phyloP scores from a whole-genome alignment of 1,284 basidiomycete species.

The Boletus semigastroideus region DNA sequence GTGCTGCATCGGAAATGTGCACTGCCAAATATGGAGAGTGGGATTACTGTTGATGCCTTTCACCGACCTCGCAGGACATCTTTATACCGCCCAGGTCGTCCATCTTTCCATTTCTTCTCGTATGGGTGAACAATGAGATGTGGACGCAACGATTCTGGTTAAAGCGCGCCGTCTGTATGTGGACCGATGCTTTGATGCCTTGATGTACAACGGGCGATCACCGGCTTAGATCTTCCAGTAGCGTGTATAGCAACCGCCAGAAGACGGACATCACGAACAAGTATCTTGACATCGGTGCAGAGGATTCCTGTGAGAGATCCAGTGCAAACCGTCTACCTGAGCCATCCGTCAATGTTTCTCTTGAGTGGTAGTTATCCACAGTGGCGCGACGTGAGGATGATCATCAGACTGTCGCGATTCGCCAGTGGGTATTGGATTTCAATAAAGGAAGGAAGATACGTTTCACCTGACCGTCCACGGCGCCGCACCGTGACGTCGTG shows the following conservation, averaged over 20 bases:
- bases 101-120: not conserved
- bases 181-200: not conserved
- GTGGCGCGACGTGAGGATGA: not conserved
- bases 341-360: not conserved
- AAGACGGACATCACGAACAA: not conserved
- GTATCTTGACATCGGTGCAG: not conserved
- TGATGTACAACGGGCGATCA: not conserved
- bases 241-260: no score
- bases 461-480: not conserved
- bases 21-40: not conserved
- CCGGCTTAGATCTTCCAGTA: not conserved
- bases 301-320: not conserved
- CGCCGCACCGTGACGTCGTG: no score
- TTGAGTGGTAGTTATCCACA: not conserved
- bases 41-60: not conserved
- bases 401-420: no score
- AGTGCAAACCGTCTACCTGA: not conserved
- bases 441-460: not conserved
- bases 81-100: constrained; percentile 10
- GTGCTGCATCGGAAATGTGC: constrained; percentile 1
- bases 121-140: constrained; percentile 3
- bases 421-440: no score
- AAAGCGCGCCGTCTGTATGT: no score
- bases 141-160: not conserved
- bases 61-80: not conserved